Percentiles rank a stretch among this genome's conserved stretches.
phyloP scores from a whole-genome alignment of 1,139 yeast species.

The Blastobotrys ciferrii region DNA sequence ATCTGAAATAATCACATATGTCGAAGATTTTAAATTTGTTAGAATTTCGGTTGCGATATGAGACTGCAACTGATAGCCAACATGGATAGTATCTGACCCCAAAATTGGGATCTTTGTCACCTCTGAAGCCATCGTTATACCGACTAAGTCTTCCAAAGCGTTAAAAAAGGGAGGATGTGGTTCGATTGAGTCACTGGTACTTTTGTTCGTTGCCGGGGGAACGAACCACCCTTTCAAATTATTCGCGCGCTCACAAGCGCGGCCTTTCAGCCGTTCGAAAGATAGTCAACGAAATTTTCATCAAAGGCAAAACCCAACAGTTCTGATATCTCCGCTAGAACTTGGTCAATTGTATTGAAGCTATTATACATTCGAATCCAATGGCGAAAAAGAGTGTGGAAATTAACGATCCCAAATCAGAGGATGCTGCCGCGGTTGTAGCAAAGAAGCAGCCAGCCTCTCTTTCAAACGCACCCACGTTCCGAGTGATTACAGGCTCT shows the following conservation, averaged over 20 bases:
- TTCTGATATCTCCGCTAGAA: neutral
- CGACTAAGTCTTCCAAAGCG: too few relatives aligned
- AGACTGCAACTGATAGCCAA: conserved; percentile 78
- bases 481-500: conserved; percentile 88
- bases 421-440: neutral
- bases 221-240: neutral
- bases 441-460: neutral
- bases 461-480: conserved; percentile 26
- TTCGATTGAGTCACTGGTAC: neutral
- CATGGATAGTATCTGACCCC: conserved; percentile 82
- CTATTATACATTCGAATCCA: too few relatives aligned
- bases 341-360: too few relatives aligned
- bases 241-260: neutral
- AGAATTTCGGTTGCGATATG: conserved; percentile 75
- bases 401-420: neutral
- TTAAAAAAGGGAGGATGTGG: too few relatives aligned
- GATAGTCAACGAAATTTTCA: neutral
- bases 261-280: neutral
- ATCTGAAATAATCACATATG: conserved; percentile 90
- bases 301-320: neutral
- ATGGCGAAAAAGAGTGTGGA: conserved; percentile 5
- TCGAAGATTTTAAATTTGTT: conserved; percentile 67
- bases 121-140: conserved; percentile 7
- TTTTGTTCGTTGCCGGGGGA: neutral
- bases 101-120: conserved; percentile 41